These are phyloP conservation scores for Gossypium armourianum DNA, from an alignment of 441 rosid species.

Conservation along the genomic window DNA sequence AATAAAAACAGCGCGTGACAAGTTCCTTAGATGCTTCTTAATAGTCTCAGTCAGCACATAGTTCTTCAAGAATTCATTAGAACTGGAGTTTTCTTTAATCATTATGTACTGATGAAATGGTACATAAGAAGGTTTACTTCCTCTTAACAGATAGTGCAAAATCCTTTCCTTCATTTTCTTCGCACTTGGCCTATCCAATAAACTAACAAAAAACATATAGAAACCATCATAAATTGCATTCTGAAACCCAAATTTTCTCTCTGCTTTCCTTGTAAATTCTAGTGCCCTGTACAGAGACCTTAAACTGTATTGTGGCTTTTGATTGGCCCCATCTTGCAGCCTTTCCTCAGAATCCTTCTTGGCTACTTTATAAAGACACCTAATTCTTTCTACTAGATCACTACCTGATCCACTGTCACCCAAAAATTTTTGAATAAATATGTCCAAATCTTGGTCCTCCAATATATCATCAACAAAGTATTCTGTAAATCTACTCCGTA, in stretches of 20 bases:
- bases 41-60: conserved; percentile 79
- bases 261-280: conserved; percentile 68
- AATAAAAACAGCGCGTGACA: conserved; percentile 75
- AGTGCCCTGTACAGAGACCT: conserved; percentile 88
- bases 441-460: conserved; percentile 61
- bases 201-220: conserved; percentile 78
- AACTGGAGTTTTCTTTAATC: conserved; percentile 18
- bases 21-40: conserved; percentile 53
- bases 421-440: conserved; percentile 60
- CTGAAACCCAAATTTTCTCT: conserved; percentile 44
- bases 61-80: conserved; percentile 39
- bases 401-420: conserved; percentile 46
- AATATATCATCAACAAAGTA: conserved; percentile 77
- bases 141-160: conserved; percentile 36
- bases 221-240: conserved; percentile 82
- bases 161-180: conserved; percentile 61
- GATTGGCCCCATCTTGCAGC: conserved; percentile 98
- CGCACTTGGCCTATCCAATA: conserved; percentile 73
- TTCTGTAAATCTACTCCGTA: conserved; percentile 82
- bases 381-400: conserved; percentile 45
- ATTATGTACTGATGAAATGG: conserved; percentile 42
- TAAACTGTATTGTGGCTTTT: conserved; percentile 92
- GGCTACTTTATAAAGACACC: conserved; percentile 64
- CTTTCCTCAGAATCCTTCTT: conserved; percentile 71
- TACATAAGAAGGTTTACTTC: conserved; percentile 29